A percentile compares a stretch with the other conserved stretches of the same genome.
Evolutionary conservation across 179 eudicot genomes (phyloP).

Genomic region (Vitellaria paradoxa): DNA sequence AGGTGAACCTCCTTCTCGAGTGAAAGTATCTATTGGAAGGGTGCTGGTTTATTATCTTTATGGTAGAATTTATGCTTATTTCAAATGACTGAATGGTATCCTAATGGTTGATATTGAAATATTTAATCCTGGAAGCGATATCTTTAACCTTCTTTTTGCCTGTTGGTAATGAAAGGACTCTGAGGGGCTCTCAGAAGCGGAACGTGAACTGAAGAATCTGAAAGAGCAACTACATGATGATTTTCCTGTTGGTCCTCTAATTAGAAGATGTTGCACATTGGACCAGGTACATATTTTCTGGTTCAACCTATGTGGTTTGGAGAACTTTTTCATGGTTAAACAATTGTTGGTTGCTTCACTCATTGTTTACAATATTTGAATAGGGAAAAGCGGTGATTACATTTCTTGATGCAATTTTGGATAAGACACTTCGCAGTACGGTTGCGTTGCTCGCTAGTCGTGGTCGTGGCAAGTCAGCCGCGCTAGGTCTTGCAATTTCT

Average conservation of each 20-base stretch:
- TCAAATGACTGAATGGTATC: constrained; percentile 2
- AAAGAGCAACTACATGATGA: constrained; percentile 73
- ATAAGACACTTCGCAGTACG: constrained; percentile 76
- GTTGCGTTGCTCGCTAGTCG: constrained; percentile 93
- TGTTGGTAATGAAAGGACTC: constrained; percentile 47
- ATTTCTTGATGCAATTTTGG: constrained; percentile 86
- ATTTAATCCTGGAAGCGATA: neutral
- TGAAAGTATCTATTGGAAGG: neutral
- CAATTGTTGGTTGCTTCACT: neutral
- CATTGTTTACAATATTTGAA: constrained; percentile 1
- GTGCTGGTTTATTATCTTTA: neutral
- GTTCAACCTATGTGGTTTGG: neutral
- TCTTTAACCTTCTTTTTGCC: neutral
- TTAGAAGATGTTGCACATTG: constrained; percentile 75
- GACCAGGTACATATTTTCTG: constrained; percentile 61
- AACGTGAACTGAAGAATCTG: constrained; percentile 55
- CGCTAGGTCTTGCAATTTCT: constrained; percentile 87
- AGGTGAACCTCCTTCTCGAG: neutral
- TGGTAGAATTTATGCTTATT: neutral
- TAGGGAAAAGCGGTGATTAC: constrained; percentile 85
- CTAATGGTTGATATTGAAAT: neutral
- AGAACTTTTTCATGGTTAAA: neutral
- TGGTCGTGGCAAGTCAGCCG: constrained; percentile 99
- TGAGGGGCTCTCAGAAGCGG: constrained; percentile 77
- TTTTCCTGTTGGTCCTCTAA: constrained; percentile 79